Conservation (phyloP, 1,284 basidiomycete genomes). For the Trichosporon coremiiforme region DNA sequence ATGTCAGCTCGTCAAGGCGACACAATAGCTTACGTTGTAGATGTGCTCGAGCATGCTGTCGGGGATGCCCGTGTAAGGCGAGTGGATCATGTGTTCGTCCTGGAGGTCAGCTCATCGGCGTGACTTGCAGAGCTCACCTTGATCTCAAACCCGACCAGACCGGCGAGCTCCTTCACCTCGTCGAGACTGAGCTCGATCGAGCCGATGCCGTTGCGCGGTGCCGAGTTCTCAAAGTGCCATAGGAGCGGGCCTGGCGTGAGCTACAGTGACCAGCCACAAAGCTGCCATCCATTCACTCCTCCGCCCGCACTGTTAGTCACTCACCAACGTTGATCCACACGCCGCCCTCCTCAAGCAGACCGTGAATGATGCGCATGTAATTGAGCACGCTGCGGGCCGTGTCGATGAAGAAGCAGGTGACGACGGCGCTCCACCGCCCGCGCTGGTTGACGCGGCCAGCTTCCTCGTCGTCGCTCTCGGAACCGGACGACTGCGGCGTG, state of each 20-base stretch:
- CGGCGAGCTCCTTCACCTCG: slow-evolving; percentile 77
- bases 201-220: slow-evolving; percentile 63
- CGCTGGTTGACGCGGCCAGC: slow-evolving; percentile 59
- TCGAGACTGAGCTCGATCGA: slow-evolving; percentile 87
- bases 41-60: slow-evolving; percentile 84
- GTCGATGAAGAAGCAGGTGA: slow-evolving; percentile 98
- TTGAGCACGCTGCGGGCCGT: slow-evolving; percentile 92
- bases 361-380: slow-evolving; percentile 79
- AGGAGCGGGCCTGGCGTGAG: slow-evolving; percentile 71
- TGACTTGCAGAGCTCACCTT: slow-evolving; percentile 61
- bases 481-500: slow-evolving; percentile 27
- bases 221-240: slow-evolving; percentile 91
- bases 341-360: slow-evolving; percentile 75
- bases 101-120: slow-evolving; percentile 47
- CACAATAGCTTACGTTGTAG: slow-evolving; percentile 63
- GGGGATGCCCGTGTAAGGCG: slow-evolving; percentile 83
- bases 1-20: slow-evolving; percentile 14
- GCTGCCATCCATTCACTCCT: no score
- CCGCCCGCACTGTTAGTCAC: slow-evolving; percentile 20
- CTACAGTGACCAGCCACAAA: background rate
- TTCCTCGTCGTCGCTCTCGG: slow-evolving; percentile 54
- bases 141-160: slow-evolving; percentile 78
- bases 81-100: slow-evolving; percentile 77
- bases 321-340: slow-evolving; percentile 87
- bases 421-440: slow-evolving; percentile 80